These are phyloP conservation scores for Phytophthora sp. DNA, from an alignment of 352 stramenopile genomes.

Conservation along the genomic window DNA sequence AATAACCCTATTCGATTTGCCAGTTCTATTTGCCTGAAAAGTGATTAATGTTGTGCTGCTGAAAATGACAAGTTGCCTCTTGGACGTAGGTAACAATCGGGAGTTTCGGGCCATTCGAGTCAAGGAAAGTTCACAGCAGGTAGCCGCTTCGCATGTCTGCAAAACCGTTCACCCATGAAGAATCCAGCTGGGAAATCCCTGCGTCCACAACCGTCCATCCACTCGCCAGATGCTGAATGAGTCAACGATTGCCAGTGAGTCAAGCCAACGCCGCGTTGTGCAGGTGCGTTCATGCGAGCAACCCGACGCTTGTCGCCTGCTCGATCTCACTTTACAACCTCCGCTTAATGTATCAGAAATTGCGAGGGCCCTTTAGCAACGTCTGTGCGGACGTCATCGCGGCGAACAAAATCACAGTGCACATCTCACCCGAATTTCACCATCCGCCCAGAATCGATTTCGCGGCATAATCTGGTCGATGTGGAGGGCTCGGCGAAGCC, in stretches of 20 bases:
- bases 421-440: constrained; percentile 3
- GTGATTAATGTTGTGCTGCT: too few relatives aligned
- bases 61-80: too few relatives aligned
- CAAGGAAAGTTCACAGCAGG: not conserved
- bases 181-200: not conserved
- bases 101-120: not conserved
- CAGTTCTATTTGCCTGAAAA: too few relatives aligned
- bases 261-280: not conserved
- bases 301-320: not conserved
- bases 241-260: constrained; percentile 7
- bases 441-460: constrained; percentile 18
- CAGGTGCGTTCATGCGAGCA: too few relatives aligned
- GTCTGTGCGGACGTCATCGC: constrained; percentile 6
- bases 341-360: too few relatives aligned
- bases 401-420: constrained; percentile 11
- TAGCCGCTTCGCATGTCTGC: too few relatives aligned
- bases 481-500: constrained; percentile 25
- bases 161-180: not conserved
- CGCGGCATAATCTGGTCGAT: constrained; percentile 7
- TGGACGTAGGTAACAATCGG: too few relatives aligned
- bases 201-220: not conserved
- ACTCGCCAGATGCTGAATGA: not conserved
- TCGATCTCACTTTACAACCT: constrained; percentile 14
- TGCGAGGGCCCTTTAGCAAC: constrained; percentile 1
- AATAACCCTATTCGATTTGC: too few relatives aligned